phyloP scores from a whole-genome alignment of 805 yeast species.

The Kluyveromyces nonfermentans region DNA sequence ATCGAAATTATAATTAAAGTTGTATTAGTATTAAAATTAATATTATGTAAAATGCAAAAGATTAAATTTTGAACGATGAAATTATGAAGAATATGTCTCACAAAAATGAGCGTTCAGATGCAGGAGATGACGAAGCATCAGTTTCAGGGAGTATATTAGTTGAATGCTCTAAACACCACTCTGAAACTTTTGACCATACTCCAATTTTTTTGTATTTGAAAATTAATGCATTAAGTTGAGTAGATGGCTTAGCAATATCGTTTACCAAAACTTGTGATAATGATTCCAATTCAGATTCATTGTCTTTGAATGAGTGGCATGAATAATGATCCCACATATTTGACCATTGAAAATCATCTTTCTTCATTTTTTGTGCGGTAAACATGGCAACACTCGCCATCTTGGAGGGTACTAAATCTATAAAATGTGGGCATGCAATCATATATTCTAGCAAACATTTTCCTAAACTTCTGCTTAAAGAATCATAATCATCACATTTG shows the following conservation, averaged over 20 bases:
- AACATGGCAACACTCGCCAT: conserved; percentile 81
- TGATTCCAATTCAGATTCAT: not conserved
- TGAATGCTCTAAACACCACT: conserved; percentile 1
- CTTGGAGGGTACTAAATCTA: conserved; percentile 64
- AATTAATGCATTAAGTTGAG: conserved; percentile 20
- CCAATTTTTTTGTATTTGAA: conserved; percentile 15
- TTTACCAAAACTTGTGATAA: conserved; percentile 11
- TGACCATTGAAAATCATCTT: not conserved
- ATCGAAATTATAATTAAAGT: too few species aligned
- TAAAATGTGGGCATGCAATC: conserved; percentile 64
- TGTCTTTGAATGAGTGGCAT: not conserved
- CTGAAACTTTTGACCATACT: not conserved
- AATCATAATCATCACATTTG: conserved; percentile 84
- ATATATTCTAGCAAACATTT: conserved; percentile 76
- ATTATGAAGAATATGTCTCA: not conserved
- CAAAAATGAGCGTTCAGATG: not conserved
- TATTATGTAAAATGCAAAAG: not conserved
- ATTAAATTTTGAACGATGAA: not conserved
- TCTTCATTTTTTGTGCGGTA: conserved; percentile 1
- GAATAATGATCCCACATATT: conserved; percentile 2
- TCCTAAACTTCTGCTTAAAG: conserved; percentile 73
- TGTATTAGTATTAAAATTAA: too few species aligned
- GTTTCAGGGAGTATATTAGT: not conserved
- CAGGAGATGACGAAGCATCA: not conserved
- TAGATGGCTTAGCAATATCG: conserved; percentile 23